Base-by-base conservation (phyloP, 1,284 basidiomycete species). In the Ceratobasidium sp. region DNA sequence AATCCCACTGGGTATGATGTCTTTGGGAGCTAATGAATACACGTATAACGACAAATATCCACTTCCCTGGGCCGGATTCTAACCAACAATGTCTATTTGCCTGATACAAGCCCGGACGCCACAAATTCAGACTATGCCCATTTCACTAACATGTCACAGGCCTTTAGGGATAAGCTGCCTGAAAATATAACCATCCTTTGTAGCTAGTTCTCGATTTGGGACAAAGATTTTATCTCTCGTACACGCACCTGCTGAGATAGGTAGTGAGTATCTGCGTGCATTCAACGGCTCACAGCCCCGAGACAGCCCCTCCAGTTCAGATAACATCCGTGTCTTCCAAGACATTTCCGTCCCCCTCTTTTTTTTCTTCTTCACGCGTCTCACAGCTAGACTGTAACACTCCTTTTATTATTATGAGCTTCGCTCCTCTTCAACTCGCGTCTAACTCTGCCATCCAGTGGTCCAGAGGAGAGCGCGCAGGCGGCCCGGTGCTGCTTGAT, bases 361-460 rank as follows among this genome's bases (percentile, higher is more conserved):
- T 15, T 28, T 28, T 48, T 23, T 69, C 48, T 5, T 33, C 46
- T 38, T 38, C 65, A n/a, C 6, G 12, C 65, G 12, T 62, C 56
- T 62, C 57, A 62, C 69, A 61, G 69, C 69, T 48, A 57, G 69
- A 50, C 69, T 71, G 69, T 71, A 44, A 26, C 69, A 26, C 40
- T 28, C 2, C 17, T 15, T 46, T 42, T 50, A 17, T 33, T 28
- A 9, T 17, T 33, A 74, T 62, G 59, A 64, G 59, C 38, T 62
- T 65, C 13, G 46, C 61, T 40, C 74, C 74, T 76, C 59, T 40
- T 66, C 74, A 76, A 59, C 20, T 59, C 15, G 40, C 74, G n/a
- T 76, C 74, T 17, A 76, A 76, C 52, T 76, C 74, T 42, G 74
- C 74, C 42, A 67, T 76, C 50, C 74, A 76, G 12, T 76, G 62